Percentiles rank a stretch among this genome's conserved stretches.
phyloP scores from a whole-genome alignment of 805 yeast genomes.

The Candida nemodendra region DNA sequence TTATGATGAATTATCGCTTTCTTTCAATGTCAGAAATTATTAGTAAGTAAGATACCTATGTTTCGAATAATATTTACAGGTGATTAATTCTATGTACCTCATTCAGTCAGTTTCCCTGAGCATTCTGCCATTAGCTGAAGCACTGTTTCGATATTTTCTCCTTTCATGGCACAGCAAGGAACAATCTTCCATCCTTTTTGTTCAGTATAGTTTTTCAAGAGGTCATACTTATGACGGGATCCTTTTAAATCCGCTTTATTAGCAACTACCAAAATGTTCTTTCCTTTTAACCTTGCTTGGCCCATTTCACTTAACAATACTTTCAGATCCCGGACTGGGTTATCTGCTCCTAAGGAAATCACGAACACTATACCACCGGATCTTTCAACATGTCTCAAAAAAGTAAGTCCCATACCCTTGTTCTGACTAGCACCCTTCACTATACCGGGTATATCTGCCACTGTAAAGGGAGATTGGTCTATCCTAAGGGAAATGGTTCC shows the following conservation, averaged over 20 bases:
- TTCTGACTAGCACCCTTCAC: constrained; percentile 83
- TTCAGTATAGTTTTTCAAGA: constrained; percentile 45
- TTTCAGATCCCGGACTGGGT: constrained; percentile 67
- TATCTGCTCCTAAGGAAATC: constrained; percentile 63
- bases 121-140: constrained; percentile 70
- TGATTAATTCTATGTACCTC: not conserved
- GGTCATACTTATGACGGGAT: constrained; percentile 46
- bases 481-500: constrained; percentile 78
- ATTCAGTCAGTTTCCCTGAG: constrained; percentile 31
- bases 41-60: no score
- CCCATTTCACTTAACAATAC: constrained; percentile 73
- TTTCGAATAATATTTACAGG: no score
- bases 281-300: constrained; percentile 51
- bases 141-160: constrained; percentile 70
- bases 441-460: constrained; percentile 97
- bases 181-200: constrained; percentile 60
- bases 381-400: constrained; percentile 88
- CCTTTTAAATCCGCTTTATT: constrained; percentile 87
- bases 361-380: constrained; percentile 89
- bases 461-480: constrained; percentile 73
- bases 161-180: constrained; percentile 80
- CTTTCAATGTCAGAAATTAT: constrained; percentile 9
- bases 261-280: constrained; percentile 73
- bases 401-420: constrained; percentile 92
- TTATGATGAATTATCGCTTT: constrained; percentile 40